These are phyloP conservation scores for Globisporangium viniferum DNA, from an alignment of 352 stramenopile genomes.

Conservation along the genomic window DNA sequence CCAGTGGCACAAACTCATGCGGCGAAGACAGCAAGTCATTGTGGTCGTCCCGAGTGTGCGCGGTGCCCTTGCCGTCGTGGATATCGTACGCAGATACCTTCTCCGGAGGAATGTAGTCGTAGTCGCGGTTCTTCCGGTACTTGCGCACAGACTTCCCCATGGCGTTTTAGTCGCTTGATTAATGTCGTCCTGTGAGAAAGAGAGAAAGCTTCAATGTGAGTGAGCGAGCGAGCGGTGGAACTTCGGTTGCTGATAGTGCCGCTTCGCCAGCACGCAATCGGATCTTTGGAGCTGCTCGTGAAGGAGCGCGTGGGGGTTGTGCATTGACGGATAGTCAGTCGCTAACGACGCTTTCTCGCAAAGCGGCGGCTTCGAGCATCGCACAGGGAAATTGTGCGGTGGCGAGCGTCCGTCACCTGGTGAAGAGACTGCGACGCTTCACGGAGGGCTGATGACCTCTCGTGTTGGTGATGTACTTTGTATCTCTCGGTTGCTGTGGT, in stretches of 20 bases:
- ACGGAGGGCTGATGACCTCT: not conserved
- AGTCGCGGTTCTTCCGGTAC: constrained; percentile 32
- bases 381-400: not conserved
- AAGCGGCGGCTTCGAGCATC: not conserved
- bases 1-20: constrained; percentile 40
- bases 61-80: constrained; percentile 28
- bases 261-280: not conserved
- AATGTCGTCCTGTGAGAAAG: not conserved
- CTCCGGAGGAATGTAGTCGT: constrained; percentile 23
- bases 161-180: not conserved
- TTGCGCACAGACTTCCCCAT: constrained; percentile 43
- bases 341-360: not conserved
- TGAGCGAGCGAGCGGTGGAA: not conserved
- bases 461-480: no score
- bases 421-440: constrained; percentile 4
- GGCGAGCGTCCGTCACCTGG: not conserved
- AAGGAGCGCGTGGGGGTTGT: not conserved
- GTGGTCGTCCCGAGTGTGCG: constrained; percentile 16
- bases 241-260: not conserved
- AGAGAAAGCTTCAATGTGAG: not conserved
- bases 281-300: not conserved
- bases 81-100: constrained; percentile 34
- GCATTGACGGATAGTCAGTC: not conserved
- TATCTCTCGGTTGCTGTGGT: no score
- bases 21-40: constrained; percentile 46